These are phyloP conservation scores for Raphanus hybrid DNA, from an alignment of 441 rosid genomes.

Conservation along the genomic window DNA sequence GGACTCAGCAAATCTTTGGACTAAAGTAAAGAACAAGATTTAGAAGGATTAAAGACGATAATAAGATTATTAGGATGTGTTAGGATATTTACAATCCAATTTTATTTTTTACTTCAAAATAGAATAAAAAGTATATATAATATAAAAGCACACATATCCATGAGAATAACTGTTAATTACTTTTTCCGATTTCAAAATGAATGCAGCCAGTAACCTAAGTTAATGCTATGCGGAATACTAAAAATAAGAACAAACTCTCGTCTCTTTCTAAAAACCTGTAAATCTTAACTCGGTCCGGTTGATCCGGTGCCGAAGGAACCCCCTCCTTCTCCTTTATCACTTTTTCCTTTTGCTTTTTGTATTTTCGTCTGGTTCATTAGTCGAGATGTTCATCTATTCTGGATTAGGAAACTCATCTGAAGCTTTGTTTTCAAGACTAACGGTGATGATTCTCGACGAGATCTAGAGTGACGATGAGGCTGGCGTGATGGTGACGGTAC, in stretches of 20 bases:
- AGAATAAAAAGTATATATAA: background rate
- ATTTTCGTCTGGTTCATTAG: background rate
- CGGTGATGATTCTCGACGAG: background rate
- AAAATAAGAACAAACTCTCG: too few relatives aligned
- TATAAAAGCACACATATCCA: background rate
- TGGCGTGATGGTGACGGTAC: background rate
- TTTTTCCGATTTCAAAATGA: background rate
- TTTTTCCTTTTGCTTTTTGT: too few relatives aligned
- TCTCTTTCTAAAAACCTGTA: too few relatives aligned
- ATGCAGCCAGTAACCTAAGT: background rate
- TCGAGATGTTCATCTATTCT: background rate
- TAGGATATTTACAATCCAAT: background rate
- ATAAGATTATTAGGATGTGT: background rate
- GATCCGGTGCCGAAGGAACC: too few relatives aligned
- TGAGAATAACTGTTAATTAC: too few relatives aligned
- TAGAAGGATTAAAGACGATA: background rate
- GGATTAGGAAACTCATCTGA: background rate
- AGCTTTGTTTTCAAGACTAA: background rate
- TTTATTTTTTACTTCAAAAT: background rate
- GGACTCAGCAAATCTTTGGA: background rate
- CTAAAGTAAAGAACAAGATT: slow-evolving; percentile 2
- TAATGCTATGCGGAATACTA: too few relatives aligned
- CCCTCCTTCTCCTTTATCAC: too few relatives aligned
- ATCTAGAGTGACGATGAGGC: background rate
- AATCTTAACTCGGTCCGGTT: too few relatives aligned